Conservation (phyloP, 805 yeast genomes). For the Zygosaccharomyces pseudorouxii region DNA sequence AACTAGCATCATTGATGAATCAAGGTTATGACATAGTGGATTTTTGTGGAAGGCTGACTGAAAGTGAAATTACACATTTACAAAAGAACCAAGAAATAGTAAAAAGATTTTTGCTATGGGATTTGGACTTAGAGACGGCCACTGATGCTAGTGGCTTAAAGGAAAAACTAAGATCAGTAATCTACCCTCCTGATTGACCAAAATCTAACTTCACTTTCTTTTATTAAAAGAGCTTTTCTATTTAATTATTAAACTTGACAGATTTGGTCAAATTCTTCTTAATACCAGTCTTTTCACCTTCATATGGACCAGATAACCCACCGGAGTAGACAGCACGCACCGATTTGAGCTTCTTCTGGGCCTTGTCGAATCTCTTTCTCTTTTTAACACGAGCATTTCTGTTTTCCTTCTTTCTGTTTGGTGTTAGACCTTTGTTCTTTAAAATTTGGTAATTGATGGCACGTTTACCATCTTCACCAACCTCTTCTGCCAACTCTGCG, state of each 20-base stretch:
- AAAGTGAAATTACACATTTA: constrained; percentile 19
- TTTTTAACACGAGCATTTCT: constrained; percentile 96
- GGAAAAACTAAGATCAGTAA: constrained; percentile 9
- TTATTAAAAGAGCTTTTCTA: neutral
- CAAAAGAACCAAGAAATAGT: constrained; percentile 19
- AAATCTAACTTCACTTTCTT: neutral
- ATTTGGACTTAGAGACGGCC: constrained; percentile 24
- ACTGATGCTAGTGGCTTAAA: constrained; percentile 6
- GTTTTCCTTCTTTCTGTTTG: constrained; percentile 87
- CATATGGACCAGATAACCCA: constrained; percentile 69
- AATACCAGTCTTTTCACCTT: constrained; percentile 96
- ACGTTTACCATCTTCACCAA: constrained; percentile 83
- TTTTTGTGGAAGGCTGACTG: constrained; percentile 12
- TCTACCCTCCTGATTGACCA: neutral
- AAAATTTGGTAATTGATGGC: constrained; percentile 91
- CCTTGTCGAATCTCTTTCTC: constrained; percentile 94
- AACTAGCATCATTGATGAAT: constrained; percentile 20
- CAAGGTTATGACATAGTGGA: constrained; percentile 21
- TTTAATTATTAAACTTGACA: constrained; percentile 52
- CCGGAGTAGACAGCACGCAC: constrained; percentile 82
- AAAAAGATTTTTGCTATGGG: constrained; percentile 30
- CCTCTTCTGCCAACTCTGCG: constrained; percentile 57
- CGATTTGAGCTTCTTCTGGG: constrained; percentile 88
- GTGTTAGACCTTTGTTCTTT: constrained; percentile 94
- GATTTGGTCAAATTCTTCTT: constrained; percentile 89